phyloP scores from a whole-genome alignment of 2,329 filamentous ascomycete genomes.

The Gnomoniopsis smithogilvyi region DNA sequence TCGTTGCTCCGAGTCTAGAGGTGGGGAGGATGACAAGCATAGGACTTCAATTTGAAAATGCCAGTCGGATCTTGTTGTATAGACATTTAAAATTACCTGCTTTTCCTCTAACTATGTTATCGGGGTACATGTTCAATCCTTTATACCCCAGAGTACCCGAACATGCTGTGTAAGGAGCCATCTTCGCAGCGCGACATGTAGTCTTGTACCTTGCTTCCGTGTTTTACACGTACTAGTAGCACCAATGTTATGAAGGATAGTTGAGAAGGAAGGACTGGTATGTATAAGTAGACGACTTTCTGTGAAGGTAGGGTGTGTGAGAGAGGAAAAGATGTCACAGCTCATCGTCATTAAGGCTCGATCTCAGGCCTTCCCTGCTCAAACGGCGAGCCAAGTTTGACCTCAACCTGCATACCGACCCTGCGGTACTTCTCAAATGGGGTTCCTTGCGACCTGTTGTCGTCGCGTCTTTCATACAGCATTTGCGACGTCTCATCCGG shows the following conservation, averaged over 20 bases:
- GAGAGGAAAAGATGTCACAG: neutral
- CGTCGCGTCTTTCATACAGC: neutral
- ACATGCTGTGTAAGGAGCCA: too few species aligned
- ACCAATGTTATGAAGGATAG: neutral
- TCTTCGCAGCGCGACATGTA: too few species aligned
- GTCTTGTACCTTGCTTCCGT: neutral
- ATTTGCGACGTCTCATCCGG: neutral
- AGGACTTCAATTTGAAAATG: too few species aligned
- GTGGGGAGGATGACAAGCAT: too few species aligned
- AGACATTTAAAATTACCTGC: too few species aligned
- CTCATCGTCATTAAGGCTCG: neutral
- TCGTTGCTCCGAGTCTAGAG: too few species aligned
- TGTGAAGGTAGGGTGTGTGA: neutral
- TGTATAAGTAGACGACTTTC: neutral
- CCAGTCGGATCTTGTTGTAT: too few species aligned
- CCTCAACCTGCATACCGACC: constrained; percentile 2
- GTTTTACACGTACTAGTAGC: neutral
- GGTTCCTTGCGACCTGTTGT: neutral
- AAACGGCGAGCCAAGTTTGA: constrained; percentile 16
- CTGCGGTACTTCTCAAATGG: neutral
- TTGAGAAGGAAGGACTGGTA: neutral
- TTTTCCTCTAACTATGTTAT: too few species aligned
- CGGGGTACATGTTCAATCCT: too few species aligned
- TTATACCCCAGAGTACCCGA: too few species aligned
- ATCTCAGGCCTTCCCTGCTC: constrained; percentile 2